phyloP scores from a whole-genome alignment of 169 alveolate species.

The Cryptosporidium felis region DNA sequence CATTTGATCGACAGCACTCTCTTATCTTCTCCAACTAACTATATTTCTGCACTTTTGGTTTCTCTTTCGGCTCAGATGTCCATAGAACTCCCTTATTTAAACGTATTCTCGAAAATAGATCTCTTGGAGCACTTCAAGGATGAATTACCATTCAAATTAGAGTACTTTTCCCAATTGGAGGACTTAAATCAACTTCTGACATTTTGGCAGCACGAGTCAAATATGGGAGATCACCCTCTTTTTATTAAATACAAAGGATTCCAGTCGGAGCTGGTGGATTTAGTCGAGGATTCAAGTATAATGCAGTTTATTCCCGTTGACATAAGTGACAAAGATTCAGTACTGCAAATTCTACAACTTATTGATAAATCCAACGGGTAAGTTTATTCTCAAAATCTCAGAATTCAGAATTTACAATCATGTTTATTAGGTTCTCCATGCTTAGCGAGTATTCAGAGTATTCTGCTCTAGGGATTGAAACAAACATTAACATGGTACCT shows the following conservation, averaged over 20 bases:
- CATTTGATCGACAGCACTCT: conserved; percentile 91
- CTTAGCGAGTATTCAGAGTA: conserved; percentile 74
- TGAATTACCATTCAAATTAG: conserved; percentile 76
- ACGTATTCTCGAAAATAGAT: conserved; percentile 90
- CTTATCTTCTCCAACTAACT: conserved; percentile 75
- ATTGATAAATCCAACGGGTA: conserved; percentile 88
- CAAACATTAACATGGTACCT: conserved; percentile 72
- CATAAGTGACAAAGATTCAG: conserved; percentile 81
- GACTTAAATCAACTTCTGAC: conserved; percentile 47
- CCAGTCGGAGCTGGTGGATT: conserved; percentile 76
- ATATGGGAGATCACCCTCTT: conserved; percentile 44
- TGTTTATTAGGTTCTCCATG: conserved; percentile 68
- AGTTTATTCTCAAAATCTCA: conserved; percentile 70
- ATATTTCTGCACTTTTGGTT: conserved; percentile 89
- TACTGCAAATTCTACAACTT: conserved; percentile 78
- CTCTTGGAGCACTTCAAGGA: conserved; percentile 79
- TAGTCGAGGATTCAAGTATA: conserved; percentile 77
- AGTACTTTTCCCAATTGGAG: conserved; percentile 35
- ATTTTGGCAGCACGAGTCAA: conserved; percentile 18
- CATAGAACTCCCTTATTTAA: conserved; percentile 93
- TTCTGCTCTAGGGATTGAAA: conserved; percentile 75
- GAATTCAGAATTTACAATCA: neutral
- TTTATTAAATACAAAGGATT: conserved; percentile 77
- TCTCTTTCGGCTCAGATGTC: conserved; percentile 93
- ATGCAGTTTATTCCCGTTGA: conserved; percentile 84